Base-by-base conservation (phyloP, 2,329 filamentous ascomycete genomes). In the Aureobasidium subglaciale region DNA sequence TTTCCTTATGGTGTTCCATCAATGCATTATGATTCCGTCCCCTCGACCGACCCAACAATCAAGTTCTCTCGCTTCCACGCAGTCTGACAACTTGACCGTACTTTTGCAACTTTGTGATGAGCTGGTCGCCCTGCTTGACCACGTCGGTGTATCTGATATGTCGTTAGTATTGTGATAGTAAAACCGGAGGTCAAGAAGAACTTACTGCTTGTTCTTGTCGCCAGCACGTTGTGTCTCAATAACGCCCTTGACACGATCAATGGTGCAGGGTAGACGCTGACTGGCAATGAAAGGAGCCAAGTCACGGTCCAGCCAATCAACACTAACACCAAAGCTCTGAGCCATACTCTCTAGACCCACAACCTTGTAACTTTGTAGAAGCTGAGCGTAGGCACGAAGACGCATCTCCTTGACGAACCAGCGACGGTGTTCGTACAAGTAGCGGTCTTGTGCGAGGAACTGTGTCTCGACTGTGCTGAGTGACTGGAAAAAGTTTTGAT, bases 371-470 rank as follows among this genome's bases (percentile, higher is more conserved):
- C 90, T 96, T 77, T 97, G 93, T 40, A 99, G 81, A 37, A 99
- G 82, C 77, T 99, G 93, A 73, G 96, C 90, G 76, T 99, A 99
- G 32, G 90, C 92, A 58, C 92, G 86, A 62, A 97, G 82, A 57
- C 93, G 86, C 93, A 99, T 99, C 79, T 99, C 93, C 50, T 93
- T 87, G 64, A 99, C 92, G 71, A 93, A 97, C 92, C 93, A 99
- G 67, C 84, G 85, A 71, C 89, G 88, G 77, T 99, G 93, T 78
- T 99, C 93, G 68, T 90, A 87, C 56, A 99, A 81, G 74, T 97
- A 96, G 58, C 93, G 88, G 69, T 99, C 93, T 70, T 93, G 89
- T 63, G 85, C 90, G 62, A 99, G 79, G 78, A 99, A 99, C 65
- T 86, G 85, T 72, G 95, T 90, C 76, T 99, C 93, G 1, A 97